These are phyloP conservation scores for Rhizopogon vinicolor DNA, from an alignment of 768 basidiomycete species.

Conservation along the genomic window DNA sequence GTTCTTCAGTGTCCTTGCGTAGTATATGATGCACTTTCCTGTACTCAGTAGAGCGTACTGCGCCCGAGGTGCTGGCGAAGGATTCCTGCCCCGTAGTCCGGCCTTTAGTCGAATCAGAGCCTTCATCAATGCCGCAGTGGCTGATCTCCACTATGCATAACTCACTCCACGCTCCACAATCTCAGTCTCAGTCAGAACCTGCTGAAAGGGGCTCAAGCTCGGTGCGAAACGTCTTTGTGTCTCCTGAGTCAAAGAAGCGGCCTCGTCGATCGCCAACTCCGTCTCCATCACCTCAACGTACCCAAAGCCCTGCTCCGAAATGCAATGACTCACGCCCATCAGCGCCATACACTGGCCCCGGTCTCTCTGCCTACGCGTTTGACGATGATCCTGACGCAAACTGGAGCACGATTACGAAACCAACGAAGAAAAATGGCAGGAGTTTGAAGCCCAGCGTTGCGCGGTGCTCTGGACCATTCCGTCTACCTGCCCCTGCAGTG, in stretches of 20 bases:
- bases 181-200: background rate
- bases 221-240: background rate
- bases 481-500: constrained; percentile 10
- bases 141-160: constrained; percentile 1
- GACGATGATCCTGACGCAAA: constrained; percentile 16
- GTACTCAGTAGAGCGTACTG: background rate
- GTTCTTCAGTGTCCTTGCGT: background rate
- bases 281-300: constrained; percentile 2
- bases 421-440: constrained; percentile 1
- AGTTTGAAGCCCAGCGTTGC: background rate
- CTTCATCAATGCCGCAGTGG: constrained; percentile 3
- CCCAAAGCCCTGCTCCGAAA: constrained; percentile 1
- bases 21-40: background rate
- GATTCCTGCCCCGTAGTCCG: background rate
- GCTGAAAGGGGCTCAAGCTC: background rate
- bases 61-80: background rate
- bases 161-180: background rate
- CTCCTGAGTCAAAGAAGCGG: background rate
- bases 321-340: background rate
- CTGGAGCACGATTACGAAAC: constrained; percentile 4
- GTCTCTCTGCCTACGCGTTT: constrained; percentile 15
- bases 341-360: background rate
- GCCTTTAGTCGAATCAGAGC: background rate
- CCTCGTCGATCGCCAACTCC: background rate
- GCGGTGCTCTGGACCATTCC: constrained; percentile 17